These are phyloP conservation scores for Gloeostereum incarnatum DNA, from an alignment of 768 basidiomycete genomes.

Conservation along the genomic window DNA sequence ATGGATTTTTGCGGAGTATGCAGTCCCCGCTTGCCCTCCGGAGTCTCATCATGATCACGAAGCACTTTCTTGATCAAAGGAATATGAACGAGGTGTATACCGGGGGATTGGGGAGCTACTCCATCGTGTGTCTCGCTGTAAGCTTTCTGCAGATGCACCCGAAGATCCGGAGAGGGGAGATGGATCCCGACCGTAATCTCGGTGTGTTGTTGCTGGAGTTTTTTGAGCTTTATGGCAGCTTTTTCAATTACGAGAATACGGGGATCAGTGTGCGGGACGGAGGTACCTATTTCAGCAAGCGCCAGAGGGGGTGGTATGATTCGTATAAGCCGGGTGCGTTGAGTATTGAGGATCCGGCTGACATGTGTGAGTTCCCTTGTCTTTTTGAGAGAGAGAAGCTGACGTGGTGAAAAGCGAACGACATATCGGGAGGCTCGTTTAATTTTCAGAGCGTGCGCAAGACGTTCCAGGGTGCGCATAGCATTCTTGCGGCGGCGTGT, in stretches of 20 bases:
- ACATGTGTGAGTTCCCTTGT: conserved; percentile 53
- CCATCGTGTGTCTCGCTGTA: conserved; percentile 87
- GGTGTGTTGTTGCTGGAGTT: conserved; percentile 96
- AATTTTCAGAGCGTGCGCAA: conserved; percentile 74
- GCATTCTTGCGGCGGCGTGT: conserved; percentile 68
- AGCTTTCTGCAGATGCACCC: conserved; percentile 98
- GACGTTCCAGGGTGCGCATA: conserved; percentile 75
- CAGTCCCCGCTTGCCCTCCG: conserved; percentile 59
- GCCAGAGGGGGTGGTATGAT: conserved; percentile 73
- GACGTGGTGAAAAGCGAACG: conserved; percentile 55
- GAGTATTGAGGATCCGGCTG: conserved; percentile 91
- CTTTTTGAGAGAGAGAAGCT: neutral
- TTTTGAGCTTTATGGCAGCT: conserved; percentile 88
- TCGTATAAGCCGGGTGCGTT: conserved; percentile 47
- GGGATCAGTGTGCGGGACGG: conserved; percentile 86
- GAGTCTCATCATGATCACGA: conserved; percentile 79
- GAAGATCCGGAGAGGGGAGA: conserved; percentile 81
- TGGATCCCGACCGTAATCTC: conserved; percentile 79
- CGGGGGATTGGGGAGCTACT: conserved; percentile 91
- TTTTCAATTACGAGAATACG: conserved; percentile 86
- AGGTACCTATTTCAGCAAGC: conserved; percentile 84
- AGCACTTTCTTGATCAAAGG: conserved; percentile 82
- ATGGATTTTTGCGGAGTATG: conserved; percentile 66
- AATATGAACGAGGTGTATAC: conserved; percentile 98
- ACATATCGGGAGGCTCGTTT: conserved; percentile 86